Evolutionary conservation across 2,329 filamentous ascomycete genomes (phyloP), one percentile per base, ranked within the genome.

Genomic region (Claviceps maximensis): DNA sequence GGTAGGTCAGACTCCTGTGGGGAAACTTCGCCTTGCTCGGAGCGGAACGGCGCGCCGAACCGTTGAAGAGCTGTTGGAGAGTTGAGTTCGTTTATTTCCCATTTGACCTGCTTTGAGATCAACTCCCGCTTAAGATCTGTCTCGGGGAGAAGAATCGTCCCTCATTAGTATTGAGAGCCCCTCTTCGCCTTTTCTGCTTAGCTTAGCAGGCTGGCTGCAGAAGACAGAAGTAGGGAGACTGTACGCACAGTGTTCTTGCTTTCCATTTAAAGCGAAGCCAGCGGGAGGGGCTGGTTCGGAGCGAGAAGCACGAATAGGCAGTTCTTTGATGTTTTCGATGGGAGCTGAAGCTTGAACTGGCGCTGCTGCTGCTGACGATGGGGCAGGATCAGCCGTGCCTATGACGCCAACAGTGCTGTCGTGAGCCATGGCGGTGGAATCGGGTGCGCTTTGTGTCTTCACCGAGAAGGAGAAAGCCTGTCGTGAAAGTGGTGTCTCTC

Each of bases 101-200:
- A 87, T 67, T 85, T 82, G 57, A 93, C 90, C 73, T 98, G 91
- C 64, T 88, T 82, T 51, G 86, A 84, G 57, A 98, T 83, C 63
- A 98, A 84, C 69, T 98, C 93, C 64, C 93, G 84, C 73, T 98
- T 98, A 60, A 98, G 83, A 66, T 98, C 89, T 94, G 64, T 31
- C 41, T 53, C 38, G 10, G 13, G 3, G 33, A 9, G 6, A 2
- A 13, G 33, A 6, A 7, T 38, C 33, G 12, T 15, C 54, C 2
- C 33, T 33, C 52, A 56, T 65, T 56, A 68, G 60, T 55, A 19
- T 40, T 47, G 10, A 29, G 2, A 2, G 31, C 15, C 27, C 33
- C 8, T 50, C 45, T 29, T 23, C n/a, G 15, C 6, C 29, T 31
- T 41, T 5, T 4, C 25, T 48, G 13, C 33, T 33, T 42, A 17